Evolutionary conservation across 2,329 filamentous ascomycete genomes (phyloP).

Genomic region (Colletotrichum gloeosporioides): DNA sequence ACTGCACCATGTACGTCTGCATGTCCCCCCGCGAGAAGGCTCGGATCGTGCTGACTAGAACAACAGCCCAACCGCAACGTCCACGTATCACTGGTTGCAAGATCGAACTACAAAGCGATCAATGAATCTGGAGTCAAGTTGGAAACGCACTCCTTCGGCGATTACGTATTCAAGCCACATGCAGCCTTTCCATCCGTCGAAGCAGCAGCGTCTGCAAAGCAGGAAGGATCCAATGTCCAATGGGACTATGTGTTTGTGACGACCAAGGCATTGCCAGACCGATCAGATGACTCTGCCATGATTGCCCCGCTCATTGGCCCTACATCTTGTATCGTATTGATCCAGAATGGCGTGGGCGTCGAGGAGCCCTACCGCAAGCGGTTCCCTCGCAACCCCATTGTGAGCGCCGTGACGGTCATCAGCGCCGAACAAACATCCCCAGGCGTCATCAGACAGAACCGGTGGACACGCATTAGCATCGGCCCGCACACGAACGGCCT

Average conservation of each 20-base stretch:
- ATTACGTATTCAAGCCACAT: conserved; percentile 68
- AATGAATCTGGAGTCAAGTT: conserved; percentile 66
- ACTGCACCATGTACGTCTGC: conserved; percentile 57
- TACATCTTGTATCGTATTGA: conserved; percentile 65
- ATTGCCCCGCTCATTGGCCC: conserved; percentile 64
- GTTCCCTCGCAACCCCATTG: conserved; percentile 64
- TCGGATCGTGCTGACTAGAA: conserved; percentile 18
- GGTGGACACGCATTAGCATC: conserved; percentile 75
- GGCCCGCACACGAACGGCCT: conserved; percentile 66
- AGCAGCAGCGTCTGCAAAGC: conserved; percentile 46
- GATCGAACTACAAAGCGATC: conserved; percentile 75
- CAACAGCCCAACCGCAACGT: conserved; percentile 53
- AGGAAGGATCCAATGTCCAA: neutral
- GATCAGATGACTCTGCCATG: conserved; percentile 64
- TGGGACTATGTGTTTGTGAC: conserved; percentile 72
- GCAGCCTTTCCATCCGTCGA: conserved; percentile 66
- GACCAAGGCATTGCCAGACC: conserved; percentile 73
- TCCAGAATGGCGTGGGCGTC: conserved; percentile 76
- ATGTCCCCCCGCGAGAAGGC: neutral
- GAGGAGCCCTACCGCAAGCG: conserved; percentile 68
- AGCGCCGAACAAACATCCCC: conserved; percentile 70
- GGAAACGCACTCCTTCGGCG: conserved; percentile 69
- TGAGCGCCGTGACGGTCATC: conserved; percentile 73
- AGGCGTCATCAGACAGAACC: conserved; percentile 71
- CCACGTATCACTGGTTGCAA: conserved; percentile 72